These are phyloP conservation scores for Lasiodiplodia theobromae DNA, from an alignment of 2,329 filamentous ascomycete species.

Conservation along the genomic window DNA sequence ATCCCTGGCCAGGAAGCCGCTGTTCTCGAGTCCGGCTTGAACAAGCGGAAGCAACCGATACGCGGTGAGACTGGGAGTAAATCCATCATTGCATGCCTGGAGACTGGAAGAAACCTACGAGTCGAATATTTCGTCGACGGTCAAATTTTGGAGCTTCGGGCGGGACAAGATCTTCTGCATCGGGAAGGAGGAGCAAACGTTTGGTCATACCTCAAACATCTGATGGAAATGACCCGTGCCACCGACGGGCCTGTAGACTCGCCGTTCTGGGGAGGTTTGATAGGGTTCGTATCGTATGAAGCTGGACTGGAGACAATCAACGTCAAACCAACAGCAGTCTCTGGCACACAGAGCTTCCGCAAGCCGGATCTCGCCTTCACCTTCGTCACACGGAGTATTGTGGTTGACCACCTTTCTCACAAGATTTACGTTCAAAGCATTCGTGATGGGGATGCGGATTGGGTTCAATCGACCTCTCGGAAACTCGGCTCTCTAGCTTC, in stretches of 20 bases:
- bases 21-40: conserved; percentile 55
- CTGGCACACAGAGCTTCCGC: conserved; percentile 24
- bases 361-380: conserved; percentile 76
- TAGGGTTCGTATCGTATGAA: conserved; percentile 87
- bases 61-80: conserved; percentile 65
- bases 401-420: conserved; percentile 74
- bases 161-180: conserved; percentile 40
- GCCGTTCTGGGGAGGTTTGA: conserved; percentile 82
- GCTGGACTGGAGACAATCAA: conserved; percentile 71
- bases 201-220: conserved; percentile 50
- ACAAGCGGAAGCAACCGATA: conserved; percentile 42
- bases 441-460: conserved; percentile 51
- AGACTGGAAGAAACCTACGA: conserved; percentile 53
- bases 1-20: conserved; percentile 47
- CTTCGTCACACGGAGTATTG: conserved; percentile 78
- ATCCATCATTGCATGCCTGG: conserved; percentile 75
- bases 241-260: conserved; percentile 40
- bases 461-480: conserved; percentile 52
- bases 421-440: conserved; percentile 73
- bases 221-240: conserved; percentile 41
- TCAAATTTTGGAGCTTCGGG: conserved; percentile 40
- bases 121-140: conserved; percentile 44
- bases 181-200: conserved; percentile 40
- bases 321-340: conserved; percentile 43
- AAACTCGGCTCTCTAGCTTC: neutral